Evolutionary conservation across 2,329 filamentous ascomycete species (phyloP), one percentile per base, ranked within the genome.

Genomic region (Xylaria sp.): DNA sequence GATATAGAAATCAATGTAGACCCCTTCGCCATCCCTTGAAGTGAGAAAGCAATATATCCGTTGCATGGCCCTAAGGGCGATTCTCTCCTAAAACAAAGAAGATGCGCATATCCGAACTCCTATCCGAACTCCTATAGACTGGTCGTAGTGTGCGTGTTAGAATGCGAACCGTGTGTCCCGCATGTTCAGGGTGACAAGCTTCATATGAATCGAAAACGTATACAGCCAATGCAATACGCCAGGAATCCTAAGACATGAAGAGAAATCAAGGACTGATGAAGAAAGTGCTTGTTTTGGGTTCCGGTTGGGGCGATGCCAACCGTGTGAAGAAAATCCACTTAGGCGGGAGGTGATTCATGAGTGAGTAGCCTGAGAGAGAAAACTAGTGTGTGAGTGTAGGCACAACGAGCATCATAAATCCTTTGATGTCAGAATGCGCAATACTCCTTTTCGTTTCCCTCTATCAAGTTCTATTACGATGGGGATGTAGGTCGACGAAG

Each of bases 161-260:
- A 51, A 61, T 60, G 37, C 37, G 50, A 65, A 27, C 16, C 21
- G 10, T 47, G 18, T 37, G 40, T 40, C 67, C 63, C 37, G 16
- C 37, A 54, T 29, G n/a, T 47, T 32, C 48, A 23, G 27, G 6
- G 4, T 51, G n/a, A 23, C 32, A 42, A 32, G 27, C 51, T 35
- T 60, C 59, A n/a, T 21, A 18, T 27, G 29, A 25, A 50, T 48
- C 32, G 21, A 57, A 50, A 67, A 51, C 42, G 55, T 47, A 53
- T 55, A 60, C 60, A 60, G 40, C 29, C 48, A 65, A 69, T 65
- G 60, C 68, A 47, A 59, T 60, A 60, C 64, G 51, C 55, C 53
- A 44, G 47, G 37, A 42, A 42, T 29, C 65, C 48, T n/a, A 54
- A 62, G 10, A 59, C 32, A 35, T 29, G 5, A 13, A 60, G 29